Percentiles rank a stretch among this genome's conserved stretches.
Conservation (phyloP, 768 basidiomycete genomes). For the Kwoniella sp. region DNA sequence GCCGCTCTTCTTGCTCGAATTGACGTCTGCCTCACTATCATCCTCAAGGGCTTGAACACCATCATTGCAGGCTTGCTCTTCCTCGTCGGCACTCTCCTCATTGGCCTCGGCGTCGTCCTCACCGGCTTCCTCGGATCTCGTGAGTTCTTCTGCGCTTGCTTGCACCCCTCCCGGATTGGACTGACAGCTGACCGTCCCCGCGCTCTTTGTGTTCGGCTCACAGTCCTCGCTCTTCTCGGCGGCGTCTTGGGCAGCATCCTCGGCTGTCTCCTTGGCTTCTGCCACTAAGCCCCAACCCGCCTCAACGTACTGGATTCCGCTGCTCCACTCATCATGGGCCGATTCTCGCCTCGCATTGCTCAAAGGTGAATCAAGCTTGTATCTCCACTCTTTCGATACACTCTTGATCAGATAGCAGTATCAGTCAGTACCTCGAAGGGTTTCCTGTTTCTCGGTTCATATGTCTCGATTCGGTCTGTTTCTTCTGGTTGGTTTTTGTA, state of each 20-base stretch:
- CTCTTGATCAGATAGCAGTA: not conserved
- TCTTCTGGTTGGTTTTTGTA: not conserved
- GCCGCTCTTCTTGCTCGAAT: conserved; percentile 13
- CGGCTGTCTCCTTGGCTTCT: conserved; percentile 6
- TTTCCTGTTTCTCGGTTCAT: not conserved
- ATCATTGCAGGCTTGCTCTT: conserved; percentile 11
- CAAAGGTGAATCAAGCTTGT: not conserved
- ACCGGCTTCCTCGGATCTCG: conserved; percentile 6
- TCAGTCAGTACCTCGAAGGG: conserved; percentile 1
- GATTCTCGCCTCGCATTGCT: not conserved
- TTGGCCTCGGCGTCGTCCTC: conserved; percentile 11
- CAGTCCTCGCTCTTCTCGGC: conserved; percentile 19
- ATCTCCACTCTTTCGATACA: conserved; percentile 17
- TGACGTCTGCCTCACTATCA: conserved; percentile 7
- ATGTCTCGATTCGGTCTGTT: not conserved
- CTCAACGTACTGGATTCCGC: not conserved
- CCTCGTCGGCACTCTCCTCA: conserved; percentile 10
- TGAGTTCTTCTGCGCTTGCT: conserved; percentile 4
- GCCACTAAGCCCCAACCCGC: conserved; percentile 7
- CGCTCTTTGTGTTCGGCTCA: too few relatives aligned
- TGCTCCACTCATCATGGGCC: too few relatives aligned
- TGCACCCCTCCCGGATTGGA: too few relatives aligned
- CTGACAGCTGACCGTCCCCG: too few relatives aligned
- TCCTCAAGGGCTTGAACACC: conserved; percentile 11
- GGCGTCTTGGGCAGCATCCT: conserved; percentile 9